phyloP scores from a whole-genome alignment of 139 green algal species.

The Chloropicon primus region DNA sequence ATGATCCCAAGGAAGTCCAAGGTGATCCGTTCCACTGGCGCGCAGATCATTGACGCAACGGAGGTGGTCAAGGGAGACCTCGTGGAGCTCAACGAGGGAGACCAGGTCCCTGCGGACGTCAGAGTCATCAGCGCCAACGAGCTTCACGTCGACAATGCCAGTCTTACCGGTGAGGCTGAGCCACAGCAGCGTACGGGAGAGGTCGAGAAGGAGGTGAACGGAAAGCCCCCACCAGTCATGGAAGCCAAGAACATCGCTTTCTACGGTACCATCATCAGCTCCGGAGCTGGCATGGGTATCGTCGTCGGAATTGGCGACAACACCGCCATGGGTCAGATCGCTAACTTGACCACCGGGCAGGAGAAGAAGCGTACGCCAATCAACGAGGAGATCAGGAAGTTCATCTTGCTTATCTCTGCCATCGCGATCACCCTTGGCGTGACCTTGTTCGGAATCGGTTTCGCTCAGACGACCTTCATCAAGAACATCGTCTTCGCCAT shows the following conservation, averaged over 20 bases:
- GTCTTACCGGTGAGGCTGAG: slow-evolving; percentile 22
- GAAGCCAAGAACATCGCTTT: slow-evolving; percentile 55
- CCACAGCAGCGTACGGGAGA: slow-evolving; percentile 24
- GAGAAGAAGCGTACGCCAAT: slow-evolving; percentile 21
- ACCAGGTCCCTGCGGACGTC: slow-evolving; percentile 30
- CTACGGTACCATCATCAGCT: slow-evolving; percentile 53
- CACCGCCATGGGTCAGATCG: slow-evolving; percentile 32
- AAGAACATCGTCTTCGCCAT: slow-evolving; percentile 44
- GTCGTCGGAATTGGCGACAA: slow-evolving; percentile 19
- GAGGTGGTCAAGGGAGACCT: slow-evolving; percentile 32
- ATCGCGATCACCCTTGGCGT: slow-evolving; percentile 24
- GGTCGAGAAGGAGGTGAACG: slow-evolving; percentile 11
- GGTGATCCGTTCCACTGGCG: slow-evolving; percentile 20
- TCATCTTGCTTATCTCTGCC: slow-evolving; percentile 19
- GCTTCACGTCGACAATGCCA: slow-evolving; percentile 22
- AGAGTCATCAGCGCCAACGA: slow-evolving; percentile 22
- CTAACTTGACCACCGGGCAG: slow-evolving; percentile 18
- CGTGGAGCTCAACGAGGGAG: slow-evolving; percentile 21
- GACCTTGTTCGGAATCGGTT: slow-evolving; percentile 27
- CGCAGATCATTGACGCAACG: slow-evolving; percentile 17
- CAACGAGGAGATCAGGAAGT: slow-evolving; percentile 15
- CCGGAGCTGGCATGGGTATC: slow-evolving; percentile 15
- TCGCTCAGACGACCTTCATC: slow-evolving; percentile 17
- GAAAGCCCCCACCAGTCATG: slow-evolving; percentile 26
- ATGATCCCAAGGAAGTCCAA: slow-evolving; percentile 57